phyloP scores from a whole-genome alignment of 176 grass and related monocot genomes.

The Phoenix dactylifera region DNA sequence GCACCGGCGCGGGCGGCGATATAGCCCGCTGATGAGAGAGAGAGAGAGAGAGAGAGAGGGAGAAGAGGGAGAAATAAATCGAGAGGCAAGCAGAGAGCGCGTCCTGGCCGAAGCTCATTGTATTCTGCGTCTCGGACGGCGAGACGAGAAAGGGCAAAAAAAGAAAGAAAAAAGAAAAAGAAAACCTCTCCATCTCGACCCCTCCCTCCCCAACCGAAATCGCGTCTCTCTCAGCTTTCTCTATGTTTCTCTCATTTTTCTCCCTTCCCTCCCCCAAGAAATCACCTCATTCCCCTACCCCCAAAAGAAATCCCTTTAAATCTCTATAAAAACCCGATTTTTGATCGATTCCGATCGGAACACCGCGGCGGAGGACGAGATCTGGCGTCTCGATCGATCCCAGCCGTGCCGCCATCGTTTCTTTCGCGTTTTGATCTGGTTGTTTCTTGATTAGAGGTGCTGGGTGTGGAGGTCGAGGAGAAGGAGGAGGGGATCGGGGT shows the following conservation, averaged over 20 bases:
- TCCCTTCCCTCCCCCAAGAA: neutral
- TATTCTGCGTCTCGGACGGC: neutral
- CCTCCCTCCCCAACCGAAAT: conserved; percentile 1
- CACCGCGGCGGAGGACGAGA: neutral
- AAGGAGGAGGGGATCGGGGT: neutral
- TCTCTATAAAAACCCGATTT: neutral
- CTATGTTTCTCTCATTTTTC: neutral
- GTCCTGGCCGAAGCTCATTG: neutral
- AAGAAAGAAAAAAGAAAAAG: neutral
- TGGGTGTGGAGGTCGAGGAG: neutral
- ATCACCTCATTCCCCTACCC: neutral
- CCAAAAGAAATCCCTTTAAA: neutral
- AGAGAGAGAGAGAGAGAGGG: too few species aligned
- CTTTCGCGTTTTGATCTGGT: neutral
- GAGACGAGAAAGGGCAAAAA: too few species aligned
- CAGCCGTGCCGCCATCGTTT: neutral
- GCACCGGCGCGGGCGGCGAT: conserved; percentile 9
- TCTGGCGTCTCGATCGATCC: conserved; percentile 2
- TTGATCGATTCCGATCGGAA: neutral
- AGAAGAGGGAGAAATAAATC: neutral
- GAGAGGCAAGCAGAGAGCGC: neutral
- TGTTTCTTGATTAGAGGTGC: neutral
- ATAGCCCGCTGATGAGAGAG: neutral
- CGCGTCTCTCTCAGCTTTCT: neutral
- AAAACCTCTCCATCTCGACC: neutral